These are phyloP conservation scores for Fusarium aywerte DNA, from an alignment of 2,329 filamentous ascomycete species.

Conservation along the genomic window DNA sequence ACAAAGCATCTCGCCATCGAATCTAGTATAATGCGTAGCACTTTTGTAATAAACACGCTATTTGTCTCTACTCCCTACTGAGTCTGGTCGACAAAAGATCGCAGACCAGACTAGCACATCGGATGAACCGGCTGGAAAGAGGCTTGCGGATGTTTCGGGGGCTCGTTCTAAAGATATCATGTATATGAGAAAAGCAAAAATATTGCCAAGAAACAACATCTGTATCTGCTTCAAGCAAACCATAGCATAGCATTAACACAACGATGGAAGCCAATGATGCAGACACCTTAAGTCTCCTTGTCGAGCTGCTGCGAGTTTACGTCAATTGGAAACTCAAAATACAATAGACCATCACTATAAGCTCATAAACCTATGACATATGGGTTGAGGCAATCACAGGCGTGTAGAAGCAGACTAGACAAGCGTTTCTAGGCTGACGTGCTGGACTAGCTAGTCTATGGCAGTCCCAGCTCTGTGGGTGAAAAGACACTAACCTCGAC, in stretches of 20 bases:
- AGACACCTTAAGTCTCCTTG: conserved; percentile 3
- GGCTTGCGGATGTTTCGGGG: conserved; percentile 16
- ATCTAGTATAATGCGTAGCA: conserved; percentile 28
- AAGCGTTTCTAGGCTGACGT: conserved; percentile 22
- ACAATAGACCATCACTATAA: not conserved
- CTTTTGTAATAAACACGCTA: conserved; percentile 13
- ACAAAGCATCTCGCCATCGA: conserved; percentile 29
- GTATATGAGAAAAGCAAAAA: conserved; percentile 24
- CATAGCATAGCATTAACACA: not conserved
- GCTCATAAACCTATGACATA: not conserved
- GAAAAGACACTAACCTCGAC: conserved; percentile 13
- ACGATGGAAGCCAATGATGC: conserved; percentile 1
- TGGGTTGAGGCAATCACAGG: not conserved
- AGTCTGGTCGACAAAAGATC: conserved; percentile 1
- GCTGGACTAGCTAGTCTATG: conserved; percentile 19
- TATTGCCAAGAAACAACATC: not conserved
- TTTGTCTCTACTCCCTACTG: not conserved
- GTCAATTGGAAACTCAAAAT: conserved; percentile 20
- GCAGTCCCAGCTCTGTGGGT: conserved; percentile 18
- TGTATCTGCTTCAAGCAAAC: not conserved
- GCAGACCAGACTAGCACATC: conserved; percentile 10
- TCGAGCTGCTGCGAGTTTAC: conserved; percentile 1
- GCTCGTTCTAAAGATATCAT: conserved; percentile 20
- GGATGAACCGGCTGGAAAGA: conserved; percentile 12
- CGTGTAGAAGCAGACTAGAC: conserved; percentile 5